phyloP scores from a whole-genome alignment of 345 rosid species.

The Toxicodendron radicans region DNA sequence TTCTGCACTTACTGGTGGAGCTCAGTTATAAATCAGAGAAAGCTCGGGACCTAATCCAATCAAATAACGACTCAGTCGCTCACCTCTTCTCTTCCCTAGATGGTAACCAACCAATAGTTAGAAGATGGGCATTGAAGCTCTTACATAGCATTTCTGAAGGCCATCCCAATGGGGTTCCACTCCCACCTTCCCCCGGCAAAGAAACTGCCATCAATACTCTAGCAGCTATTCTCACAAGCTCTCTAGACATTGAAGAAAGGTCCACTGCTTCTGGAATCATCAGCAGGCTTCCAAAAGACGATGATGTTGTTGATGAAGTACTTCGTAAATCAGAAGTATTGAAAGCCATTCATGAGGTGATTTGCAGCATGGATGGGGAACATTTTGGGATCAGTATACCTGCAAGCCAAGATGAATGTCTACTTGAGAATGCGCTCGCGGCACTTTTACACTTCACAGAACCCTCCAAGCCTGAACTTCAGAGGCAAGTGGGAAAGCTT shows the following conservation, averaged over 20 bases:
- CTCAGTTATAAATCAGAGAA: conserved; percentile 43
- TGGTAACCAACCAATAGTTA: conserved; percentile 24
- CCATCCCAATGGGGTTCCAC: conserved; percentile 39
- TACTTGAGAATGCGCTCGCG: conserved; percentile 51
- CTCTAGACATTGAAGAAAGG: conserved; percentile 45
- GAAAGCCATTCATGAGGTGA: conserved; percentile 52
- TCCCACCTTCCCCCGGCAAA: conserved; percentile 45
- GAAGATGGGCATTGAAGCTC: conserved; percentile 46
- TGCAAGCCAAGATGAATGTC: conserved; percentile 21
- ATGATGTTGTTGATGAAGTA: conserved; percentile 39
- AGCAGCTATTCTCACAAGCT: conserved; percentile 32
- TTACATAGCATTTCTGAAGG: conserved; percentile 41
- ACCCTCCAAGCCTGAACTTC: conserved; percentile 49
- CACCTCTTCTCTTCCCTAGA: conserved; percentile 44
- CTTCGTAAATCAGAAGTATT: conserved; percentile 43
- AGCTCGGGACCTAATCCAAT: conserved; percentile 34
- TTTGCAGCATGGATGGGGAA: conserved; percentile 33
- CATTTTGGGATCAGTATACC: conserved; percentile 15
- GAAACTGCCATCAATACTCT: conserved; percentile 42
- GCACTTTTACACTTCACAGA: conserved; percentile 50
- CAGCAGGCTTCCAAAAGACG: conserved; percentile 52
- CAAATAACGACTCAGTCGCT: conserved; percentile 26
- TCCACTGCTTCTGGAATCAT: conserved; percentile 51
- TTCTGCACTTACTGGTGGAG: conserved; percentile 45
- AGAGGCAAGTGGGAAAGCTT: conserved; percentile 44